phyloP scores from a whole-genome alignment of 2,329 filamentous ascomycete species.

The Chalara sp. region DNA sequence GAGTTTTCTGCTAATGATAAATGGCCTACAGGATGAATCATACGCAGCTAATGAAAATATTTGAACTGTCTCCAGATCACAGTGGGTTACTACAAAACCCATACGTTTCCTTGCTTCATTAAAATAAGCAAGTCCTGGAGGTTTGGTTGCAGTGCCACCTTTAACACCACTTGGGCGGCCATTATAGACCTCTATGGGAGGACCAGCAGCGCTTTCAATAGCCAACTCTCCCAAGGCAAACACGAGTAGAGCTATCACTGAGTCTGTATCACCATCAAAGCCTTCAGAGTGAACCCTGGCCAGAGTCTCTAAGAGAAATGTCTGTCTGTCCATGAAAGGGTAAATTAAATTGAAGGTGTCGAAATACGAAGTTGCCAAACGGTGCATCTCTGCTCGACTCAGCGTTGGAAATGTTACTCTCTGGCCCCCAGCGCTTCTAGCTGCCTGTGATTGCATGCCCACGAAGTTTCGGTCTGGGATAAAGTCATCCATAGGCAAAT shows the following conservation, averaged over 20 bases:
- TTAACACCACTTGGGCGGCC: conserved; percentile 44
- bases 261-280: conserved; percentile 41
- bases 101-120: conserved; percentile 56
- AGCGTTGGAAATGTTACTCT: conserved; percentile 28
- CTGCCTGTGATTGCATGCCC: conserved; percentile 26
- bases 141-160: conserved; percentile 40
- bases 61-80: conserved; percentile 52
- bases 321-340: conserved; percentile 51
- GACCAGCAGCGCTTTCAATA: conserved; percentile 41
- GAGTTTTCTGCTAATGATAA: background rate
- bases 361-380: conserved; percentile 48
- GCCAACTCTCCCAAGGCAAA: conserved; percentile 53
- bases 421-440: conserved; percentile 17
- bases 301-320: conserved; percentile 43
- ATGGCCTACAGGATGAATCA: conserved; percentile 15
- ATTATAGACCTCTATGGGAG: conserved; percentile 37
- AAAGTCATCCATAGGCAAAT: conserved; percentile 19
- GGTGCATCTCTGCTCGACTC: conserved; percentile 42
- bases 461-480: conserved; percentile 20
- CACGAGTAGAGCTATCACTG: conserved; percentile 48
- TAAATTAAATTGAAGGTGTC: conserved; percentile 52
- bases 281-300: conserved; percentile 38
- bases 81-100: conserved; percentile 48
- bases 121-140: conserved; percentile 52
- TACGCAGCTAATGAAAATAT: conserved; percentile 50